Percentiles rank a stretch among this genome's conserved stretches.
These are phyloP conservation scores for Tylopilus balloui DNA, from an alignment of 768 basidiomycete species.

Conservation along the genomic window DNA sequence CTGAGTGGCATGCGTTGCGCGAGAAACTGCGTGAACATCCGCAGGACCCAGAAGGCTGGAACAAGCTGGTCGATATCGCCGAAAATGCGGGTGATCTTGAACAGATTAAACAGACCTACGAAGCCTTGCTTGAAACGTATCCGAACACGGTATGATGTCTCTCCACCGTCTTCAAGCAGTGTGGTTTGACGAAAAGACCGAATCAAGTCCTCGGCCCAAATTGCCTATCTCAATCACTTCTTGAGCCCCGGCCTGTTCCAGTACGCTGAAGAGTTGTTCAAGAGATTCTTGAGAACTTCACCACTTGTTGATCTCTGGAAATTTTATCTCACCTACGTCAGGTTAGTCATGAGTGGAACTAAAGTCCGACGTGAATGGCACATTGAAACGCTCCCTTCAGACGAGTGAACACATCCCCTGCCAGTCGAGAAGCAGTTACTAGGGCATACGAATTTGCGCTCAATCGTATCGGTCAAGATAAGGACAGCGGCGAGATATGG, in stretches of 20 bases:
- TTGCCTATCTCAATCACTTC: conserved; percentile 78
- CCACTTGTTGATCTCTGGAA: conserved; percentile 90
- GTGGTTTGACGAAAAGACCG: conserved; percentile 22
- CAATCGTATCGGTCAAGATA: conserved; percentile 85
- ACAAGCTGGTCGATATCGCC: conserved; percentile 71
- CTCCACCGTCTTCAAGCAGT: conserved; percentile 22
- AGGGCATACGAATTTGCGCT: conserved; percentile 94
- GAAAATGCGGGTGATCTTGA: conserved; percentile 75
- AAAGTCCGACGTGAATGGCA: conserved; percentile 2
- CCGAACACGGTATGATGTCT: conserved; percentile 81
- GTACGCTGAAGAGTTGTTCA: conserved; percentile 86
- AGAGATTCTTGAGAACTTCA: conserved; percentile 76
- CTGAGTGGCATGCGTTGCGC: conserved; percentile 65
- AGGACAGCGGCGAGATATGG: conserved; percentile 92
- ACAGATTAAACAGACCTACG: conserved; percentile 77
- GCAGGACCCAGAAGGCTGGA: conserved; percentile 74
- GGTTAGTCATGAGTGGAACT: conserved; percentile 45
- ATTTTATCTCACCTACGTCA: conserved; percentile 90
- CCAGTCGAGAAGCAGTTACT: conserved; percentile 70
- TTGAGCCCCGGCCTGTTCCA: conserved; percentile 61
- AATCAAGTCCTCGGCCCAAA: conserved; percentile 72
- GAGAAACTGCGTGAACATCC: conserved; percentile 62
- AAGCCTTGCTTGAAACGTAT: conserved; percentile 76
- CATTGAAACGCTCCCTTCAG: conserved; percentile 34
- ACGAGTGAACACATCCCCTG: conserved; percentile 62